phyloP scores from a whole-genome alignment of 2,329 filamentous ascomycete genomes.

The Talaromyces sp. region DNA sequence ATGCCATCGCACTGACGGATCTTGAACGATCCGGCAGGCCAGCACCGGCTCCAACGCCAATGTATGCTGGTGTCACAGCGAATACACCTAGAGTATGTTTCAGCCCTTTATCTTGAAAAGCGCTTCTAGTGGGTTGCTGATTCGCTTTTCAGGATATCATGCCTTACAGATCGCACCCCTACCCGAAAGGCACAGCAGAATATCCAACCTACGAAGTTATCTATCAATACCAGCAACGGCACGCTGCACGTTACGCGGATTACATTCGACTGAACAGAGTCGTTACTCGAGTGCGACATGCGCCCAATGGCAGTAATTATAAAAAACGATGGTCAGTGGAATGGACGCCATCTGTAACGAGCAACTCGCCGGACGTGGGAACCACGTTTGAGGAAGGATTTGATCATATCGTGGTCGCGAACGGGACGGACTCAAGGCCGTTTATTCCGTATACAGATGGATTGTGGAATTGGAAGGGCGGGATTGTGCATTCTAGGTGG shows the following conservation, averaged over 20 bases:
- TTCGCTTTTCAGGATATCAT: neutral
- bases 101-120: too few relatives aligned
- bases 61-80: conserved; percentile 2
- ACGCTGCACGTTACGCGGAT: neutral
- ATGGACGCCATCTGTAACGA: conserved; percentile 5
- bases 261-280: conserved; percentile 5
- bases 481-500: neutral
- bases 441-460: conserved; percentile 3
- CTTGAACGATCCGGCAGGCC: neutral
- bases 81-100: neutral
- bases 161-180: neutral
- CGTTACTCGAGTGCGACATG: neutral
- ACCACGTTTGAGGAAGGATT: neutral
- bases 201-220: neutral
- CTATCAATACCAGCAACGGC: conserved; percentile 2
- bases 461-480: neutral
- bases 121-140: too few relatives aligned
- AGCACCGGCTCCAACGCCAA: neutral
- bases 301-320: neutral
- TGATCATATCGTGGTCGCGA: neutral
- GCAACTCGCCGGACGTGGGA: neutral
- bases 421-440: neutral
- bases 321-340: conserved; percentile 2
- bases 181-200: conserved; percentile 2
- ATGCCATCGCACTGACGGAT: conserved; percentile 4